phyloP scores from a whole-genome alignment of 1,284 basidiomycete genomes.

The Tilletia indica region DNA sequence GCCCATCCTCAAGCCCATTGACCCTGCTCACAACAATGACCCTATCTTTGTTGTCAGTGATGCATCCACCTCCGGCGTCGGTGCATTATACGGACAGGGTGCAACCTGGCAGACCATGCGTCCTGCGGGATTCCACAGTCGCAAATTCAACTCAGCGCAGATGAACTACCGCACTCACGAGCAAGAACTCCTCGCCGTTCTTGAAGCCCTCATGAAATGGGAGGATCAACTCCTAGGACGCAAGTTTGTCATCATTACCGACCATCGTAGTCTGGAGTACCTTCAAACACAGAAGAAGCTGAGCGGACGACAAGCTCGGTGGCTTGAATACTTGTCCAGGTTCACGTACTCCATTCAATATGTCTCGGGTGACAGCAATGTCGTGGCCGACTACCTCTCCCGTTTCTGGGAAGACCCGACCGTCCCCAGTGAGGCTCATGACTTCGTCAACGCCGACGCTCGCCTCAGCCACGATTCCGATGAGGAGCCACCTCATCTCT shows the following conservation, averaged over 20 bases:
- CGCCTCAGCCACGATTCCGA: neutral
- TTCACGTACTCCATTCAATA: conserved; percentile 56
- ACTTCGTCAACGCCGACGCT: conserved; percentile 13
- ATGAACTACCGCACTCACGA: conserved; percentile 26
- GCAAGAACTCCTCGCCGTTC: conserved; percentile 24
- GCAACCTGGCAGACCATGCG: neutral
- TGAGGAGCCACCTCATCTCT: neutral
- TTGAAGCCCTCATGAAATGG: conserved; percentile 18
- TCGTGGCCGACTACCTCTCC: conserved; percentile 25
- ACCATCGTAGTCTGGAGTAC: conserved; percentile 29
- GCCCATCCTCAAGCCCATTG: too few species aligned
- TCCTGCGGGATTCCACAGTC: conserved; percentile 16
- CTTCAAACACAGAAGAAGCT: conserved; percentile 55
- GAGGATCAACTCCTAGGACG: conserved; percentile 23
- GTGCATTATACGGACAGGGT: conserved; percentile 40
- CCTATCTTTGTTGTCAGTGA: too few species aligned
- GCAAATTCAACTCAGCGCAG: conserved; percentile 31
- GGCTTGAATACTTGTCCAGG: conserved; percentile 56
- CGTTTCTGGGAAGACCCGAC: conserved; percentile 14
- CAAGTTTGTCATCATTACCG: conserved; percentile 21
- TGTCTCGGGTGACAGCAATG: conserved; percentile 47
- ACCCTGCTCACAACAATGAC: too few species aligned
- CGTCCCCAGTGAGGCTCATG: neutral
- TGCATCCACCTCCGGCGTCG: conserved; percentile 50
- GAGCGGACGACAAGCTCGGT: conserved; percentile 52